phyloP scores from a whole-genome alignment of 2,329 filamentous ascomycete species.

The Emydomyces testavorans region DNA sequence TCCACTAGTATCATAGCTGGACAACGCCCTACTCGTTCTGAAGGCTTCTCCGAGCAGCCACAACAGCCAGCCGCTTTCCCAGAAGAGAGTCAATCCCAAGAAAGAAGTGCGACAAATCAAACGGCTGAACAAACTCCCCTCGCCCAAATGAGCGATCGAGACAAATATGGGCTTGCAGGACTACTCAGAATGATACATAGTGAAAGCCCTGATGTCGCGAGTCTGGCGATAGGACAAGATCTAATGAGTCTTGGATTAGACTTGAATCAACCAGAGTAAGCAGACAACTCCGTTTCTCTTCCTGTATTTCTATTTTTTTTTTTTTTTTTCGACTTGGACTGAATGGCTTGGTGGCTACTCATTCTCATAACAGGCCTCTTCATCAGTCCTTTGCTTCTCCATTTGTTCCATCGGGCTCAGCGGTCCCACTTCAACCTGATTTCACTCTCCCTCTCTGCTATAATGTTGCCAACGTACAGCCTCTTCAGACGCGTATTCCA shows the following conservation, averaged over 20 bases:
- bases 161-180: constrained; percentile 50
- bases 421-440: constrained; percentile 50
- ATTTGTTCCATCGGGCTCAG: constrained; percentile 47
- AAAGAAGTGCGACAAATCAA: constrained; percentile 9
- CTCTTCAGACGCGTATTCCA: constrained; percentile 46
- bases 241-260: constrained; percentile 53
- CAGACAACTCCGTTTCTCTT: constrained; percentile 4
- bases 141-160: constrained; percentile 48
- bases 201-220: constrained; percentile 42
- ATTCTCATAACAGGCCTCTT: constrained; percentile 40
- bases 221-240: constrained; percentile 52
- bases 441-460: constrained; percentile 54
- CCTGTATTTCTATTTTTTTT: too few species aligned
- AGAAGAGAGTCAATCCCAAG: constrained; percentile 11
- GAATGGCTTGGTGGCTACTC: neutral
- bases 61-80: constrained; percentile 20
- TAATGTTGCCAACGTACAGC: constrained; percentile 54
- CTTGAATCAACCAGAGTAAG: constrained; percentile 50
- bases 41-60: constrained; percentile 28
- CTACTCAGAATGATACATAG: constrained; percentile 47
- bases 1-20: constrained; percentile 19
- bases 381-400: constrained; percentile 54
- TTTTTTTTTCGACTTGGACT: neutral
- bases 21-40: constrained; percentile 22
- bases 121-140: constrained; percentile 22